Evolutionary conservation across 1,284 basidiomycete genomes (phyloP).

Genomic region (Mixia osmundae): DNA sequence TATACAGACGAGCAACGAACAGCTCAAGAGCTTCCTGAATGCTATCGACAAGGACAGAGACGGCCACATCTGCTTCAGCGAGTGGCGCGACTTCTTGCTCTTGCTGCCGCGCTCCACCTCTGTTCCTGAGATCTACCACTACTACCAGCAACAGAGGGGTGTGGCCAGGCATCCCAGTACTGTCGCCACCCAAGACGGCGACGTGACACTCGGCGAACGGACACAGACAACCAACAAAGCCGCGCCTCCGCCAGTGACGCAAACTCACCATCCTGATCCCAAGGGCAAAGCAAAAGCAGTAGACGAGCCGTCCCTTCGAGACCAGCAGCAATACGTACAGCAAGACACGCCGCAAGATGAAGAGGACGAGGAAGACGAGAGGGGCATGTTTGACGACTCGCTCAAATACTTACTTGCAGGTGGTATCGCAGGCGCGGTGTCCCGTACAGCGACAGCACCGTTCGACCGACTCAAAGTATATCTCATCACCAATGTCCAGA

Average conservation of each 20-base stretch:
- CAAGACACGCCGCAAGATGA: conserved; percentile 26
- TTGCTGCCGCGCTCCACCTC: conserved; percentile 56
- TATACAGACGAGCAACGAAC: conserved; percentile 9
- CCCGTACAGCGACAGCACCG: conserved; percentile 84
- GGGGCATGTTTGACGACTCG: conserved; percentile 30
- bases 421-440: conserved; percentile 77
- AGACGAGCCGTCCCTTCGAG: not conserved
- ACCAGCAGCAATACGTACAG: conserved; percentile 23
- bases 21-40: conserved; percentile 12
- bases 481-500: conserved; percentile 48
- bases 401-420: conserved; percentile 76
- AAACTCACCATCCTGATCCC: not conserved
- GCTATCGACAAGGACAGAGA: conserved; percentile 9
- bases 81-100: conserved; percentile 75
- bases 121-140: conserved; percentile 55
- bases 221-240: not conserved
- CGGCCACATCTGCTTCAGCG: conserved; percentile 40
- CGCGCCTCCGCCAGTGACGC: not conserved
- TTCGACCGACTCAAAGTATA: conserved; percentile 95
- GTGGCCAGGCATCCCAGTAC: conserved; percentile 10
- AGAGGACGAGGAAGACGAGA: conserved; percentile 38
- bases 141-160: conserved; percentile 11
- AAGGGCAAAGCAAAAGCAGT: not conserved
- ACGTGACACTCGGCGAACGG: conserved; percentile 10
- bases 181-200: conserved; percentile 13